Percentiles rank a stretch among this genome's conserved stretches.
Conservation (phyloP, 2,329 filamentous ascomycete species). For the Xylaria sp. region DNA sequence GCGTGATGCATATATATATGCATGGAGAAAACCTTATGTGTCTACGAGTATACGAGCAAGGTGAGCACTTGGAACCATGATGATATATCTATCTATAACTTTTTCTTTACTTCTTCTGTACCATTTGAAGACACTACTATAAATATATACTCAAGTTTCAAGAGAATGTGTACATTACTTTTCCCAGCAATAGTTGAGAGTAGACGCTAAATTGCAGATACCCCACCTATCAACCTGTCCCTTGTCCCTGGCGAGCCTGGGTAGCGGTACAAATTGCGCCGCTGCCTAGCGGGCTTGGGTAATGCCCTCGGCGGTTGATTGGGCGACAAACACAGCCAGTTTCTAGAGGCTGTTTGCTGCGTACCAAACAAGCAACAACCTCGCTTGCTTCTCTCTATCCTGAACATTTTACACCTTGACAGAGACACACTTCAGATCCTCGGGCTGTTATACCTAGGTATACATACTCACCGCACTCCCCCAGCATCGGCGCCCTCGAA, state of each 20-base stretch:
- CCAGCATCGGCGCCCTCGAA: slow-evolving; percentile 1
- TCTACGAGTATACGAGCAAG: neutral
- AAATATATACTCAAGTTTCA: neutral
- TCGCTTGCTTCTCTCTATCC: slow-evolving; percentile 4
- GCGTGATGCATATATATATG: neutral
- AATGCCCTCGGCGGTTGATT: slow-evolving; percentile 23
- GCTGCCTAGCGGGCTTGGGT: neutral
- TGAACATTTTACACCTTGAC: neutral
- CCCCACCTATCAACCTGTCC: neutral
- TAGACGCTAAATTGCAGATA: neutral
- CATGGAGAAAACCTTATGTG: neutral
- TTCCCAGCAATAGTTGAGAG: neutral
- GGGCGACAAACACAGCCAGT: slow-evolving; percentile 22
- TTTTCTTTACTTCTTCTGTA: neutral
- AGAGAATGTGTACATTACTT: neutral
- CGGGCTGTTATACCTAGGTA: neutral
- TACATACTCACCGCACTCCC: neutral
- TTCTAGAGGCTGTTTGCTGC: slow-evolving; percentile 10
- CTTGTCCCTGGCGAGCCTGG: neutral
- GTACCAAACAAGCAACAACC: slow-evolving; percentile 25
- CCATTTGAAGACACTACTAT: neutral
- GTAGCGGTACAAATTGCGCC: neutral
- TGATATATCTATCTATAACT: neutral
- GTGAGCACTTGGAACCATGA: neutral
- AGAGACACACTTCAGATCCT: slow-evolving; percentile 10